phyloP scores from a whole-genome alignment of 208 protist species.

The Porcisia deanei region DNA sequence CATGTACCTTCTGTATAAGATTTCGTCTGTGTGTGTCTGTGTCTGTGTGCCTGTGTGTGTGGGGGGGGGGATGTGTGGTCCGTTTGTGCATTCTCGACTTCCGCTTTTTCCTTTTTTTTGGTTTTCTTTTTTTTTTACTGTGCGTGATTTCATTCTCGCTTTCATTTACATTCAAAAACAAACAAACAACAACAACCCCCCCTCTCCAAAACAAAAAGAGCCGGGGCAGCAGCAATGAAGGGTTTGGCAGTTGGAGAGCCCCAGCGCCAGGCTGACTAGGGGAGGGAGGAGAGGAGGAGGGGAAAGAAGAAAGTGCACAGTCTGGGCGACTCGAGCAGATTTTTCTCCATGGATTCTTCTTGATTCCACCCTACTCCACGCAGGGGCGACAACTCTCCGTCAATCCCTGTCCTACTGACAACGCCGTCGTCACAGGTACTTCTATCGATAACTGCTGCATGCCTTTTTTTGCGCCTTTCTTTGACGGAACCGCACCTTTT shows the following conservation, averaged over 20 bases:
- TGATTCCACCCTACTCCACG: background rate
- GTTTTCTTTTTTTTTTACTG: background rate
- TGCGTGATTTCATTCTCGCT: background rate
- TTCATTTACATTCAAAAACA: constrained; percentile 9
- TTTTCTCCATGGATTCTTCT: background rate
- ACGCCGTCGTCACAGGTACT: background rate
- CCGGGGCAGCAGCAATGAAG: background rate
- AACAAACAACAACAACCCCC: background rate
- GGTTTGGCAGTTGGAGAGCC: background rate
- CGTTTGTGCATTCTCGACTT: background rate
- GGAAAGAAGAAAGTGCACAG: background rate
- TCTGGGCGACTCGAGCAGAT: background rate
- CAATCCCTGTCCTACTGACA: background rate
- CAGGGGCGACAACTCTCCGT: background rate
- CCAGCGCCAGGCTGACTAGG: background rate
- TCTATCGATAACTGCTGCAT: background rate
- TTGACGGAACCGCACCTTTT: background rate
- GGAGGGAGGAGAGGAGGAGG: background rate
- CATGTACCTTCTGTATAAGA: background rate
- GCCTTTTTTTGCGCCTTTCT: background rate
- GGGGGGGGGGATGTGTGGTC: background rate
- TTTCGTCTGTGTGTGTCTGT: background rate
- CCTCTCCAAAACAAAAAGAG: background rate
- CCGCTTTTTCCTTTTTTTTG: constrained; percentile 13
- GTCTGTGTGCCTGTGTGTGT: background rate